phyloP scores from a whole-genome alignment of 371 early-diverging fungal species.

The Circinella minor region DNA sequence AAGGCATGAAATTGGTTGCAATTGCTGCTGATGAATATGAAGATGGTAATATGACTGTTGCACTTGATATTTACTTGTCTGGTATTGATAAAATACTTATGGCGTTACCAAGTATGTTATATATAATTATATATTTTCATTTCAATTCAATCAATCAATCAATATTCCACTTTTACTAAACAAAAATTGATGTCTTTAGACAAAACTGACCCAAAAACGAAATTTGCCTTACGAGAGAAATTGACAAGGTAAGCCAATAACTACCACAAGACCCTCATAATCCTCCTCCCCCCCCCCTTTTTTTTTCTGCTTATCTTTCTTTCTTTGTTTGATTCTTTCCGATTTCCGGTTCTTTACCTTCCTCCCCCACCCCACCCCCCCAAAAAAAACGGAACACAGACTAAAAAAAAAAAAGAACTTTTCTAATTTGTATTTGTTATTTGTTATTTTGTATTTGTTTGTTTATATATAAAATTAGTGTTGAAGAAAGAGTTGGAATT shows the following conservation, averaged over 20 bases:
- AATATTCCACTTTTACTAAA: too few relatives aligned
- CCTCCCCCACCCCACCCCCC: not conserved
- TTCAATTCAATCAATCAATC: too few relatives aligned
- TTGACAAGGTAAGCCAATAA: slow-evolving; percentile 23
- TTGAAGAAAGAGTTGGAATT: slow-evolving; percentile 50
- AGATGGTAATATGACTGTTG: slow-evolving; percentile 51
- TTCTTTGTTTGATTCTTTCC: too few relatives aligned
- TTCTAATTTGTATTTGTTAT: too few relatives aligned
- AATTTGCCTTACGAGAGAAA: slow-evolving; percentile 27
- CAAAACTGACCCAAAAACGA: slow-evolving; percentile 31
- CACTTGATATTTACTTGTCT: slow-evolving; percentile 58
- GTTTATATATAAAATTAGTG: slow-evolving; percentile 19
- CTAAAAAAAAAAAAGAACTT: too few relatives aligned
- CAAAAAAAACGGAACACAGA: not conserved
- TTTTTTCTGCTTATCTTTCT: not conserved
- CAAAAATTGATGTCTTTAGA: slow-evolving; percentile 22
- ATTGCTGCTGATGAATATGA: slow-evolving; percentile 63
- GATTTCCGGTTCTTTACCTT: not conserved
- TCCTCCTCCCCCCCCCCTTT: not conserved
- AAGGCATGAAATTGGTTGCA: slow-evolving; percentile 57
- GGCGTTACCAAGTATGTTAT: slow-evolving; percentile 57
- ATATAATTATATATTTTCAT: not conserved
- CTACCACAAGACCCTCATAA: not conserved
- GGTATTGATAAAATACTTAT: slow-evolving; percentile 56
- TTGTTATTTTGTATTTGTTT: slow-evolving; percentile 2